Conservation (phyloP, 2,329 filamentous ascomycete species). For the Penicillium griseofulvum region DNA sequence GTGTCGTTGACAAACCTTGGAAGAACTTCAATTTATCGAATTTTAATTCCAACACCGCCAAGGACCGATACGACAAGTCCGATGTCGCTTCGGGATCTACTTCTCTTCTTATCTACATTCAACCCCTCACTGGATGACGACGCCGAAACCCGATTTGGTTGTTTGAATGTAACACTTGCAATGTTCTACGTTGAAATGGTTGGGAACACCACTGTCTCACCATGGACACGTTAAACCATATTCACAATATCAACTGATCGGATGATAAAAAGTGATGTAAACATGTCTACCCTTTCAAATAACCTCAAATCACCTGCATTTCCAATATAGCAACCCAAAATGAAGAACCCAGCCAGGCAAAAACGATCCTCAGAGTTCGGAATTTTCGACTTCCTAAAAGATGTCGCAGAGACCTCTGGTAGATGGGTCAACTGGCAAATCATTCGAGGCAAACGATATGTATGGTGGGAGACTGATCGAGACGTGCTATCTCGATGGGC, state of each 20-base stretch:
- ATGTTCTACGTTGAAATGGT: not conserved
- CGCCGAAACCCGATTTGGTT: not conserved
- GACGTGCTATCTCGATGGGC: constrained; percentile 1
- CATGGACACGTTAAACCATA: not conserved
- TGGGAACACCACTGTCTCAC: not conserved
- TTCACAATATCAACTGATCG: not conserved
- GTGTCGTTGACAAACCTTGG: too few species aligned
- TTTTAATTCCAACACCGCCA: not conserved
- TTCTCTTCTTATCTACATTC: not conserved
- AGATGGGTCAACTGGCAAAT: constrained; percentile 4
- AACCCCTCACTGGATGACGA: not conserved
- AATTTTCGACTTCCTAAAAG: not conserved
- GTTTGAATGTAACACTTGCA: not conserved
- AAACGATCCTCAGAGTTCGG: not conserved
- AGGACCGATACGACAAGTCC: not conserved
- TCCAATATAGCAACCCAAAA: not conserved
- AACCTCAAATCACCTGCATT: not conserved
- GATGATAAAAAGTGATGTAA: constrained; percentile 14
- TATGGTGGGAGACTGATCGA: constrained; percentile 7
- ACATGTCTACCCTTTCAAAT: not conserved
- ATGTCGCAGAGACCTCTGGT: not conserved
- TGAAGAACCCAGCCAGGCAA: not conserved
- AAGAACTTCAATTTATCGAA: not conserved
- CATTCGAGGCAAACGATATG: not conserved
- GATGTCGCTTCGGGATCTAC: not conserved